A percentile compares a stretch with the other conserved stretches of the same genome.
Evolutionary conservation across 495 filamentous ascomycete genomes (phyloP).

Genomic region (Daldinia decipiens): DNA sequence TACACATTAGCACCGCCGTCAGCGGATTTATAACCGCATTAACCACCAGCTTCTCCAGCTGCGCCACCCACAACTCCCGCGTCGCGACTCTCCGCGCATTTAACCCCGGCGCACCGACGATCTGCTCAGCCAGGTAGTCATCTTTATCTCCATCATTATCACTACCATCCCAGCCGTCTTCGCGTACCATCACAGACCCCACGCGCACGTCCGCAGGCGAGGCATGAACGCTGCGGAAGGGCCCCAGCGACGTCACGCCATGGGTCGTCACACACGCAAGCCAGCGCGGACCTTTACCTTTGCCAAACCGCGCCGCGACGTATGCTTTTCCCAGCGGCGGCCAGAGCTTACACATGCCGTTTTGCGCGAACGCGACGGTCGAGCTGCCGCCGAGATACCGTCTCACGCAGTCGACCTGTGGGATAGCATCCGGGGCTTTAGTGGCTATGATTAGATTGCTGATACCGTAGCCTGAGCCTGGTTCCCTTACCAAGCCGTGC

Average conservation of each 20-base stretch:
- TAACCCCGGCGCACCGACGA: constrained; percentile 51
- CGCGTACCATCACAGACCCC: constrained; percentile 45
- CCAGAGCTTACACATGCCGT: constrained; percentile 77
- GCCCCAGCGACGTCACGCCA: constrained; percentile 66
- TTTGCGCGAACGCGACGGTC: constrained; percentile 81
- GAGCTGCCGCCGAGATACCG: constrained; percentile 70
- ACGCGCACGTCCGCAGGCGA: constrained; percentile 64
- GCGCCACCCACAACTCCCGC: constrained; percentile 63
- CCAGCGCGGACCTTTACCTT: constrained; percentile 70
- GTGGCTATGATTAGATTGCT: constrained; percentile 77
- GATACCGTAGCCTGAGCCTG: constrained; percentile 58
- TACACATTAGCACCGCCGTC: constrained; percentile 74
- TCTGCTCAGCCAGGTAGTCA: constrained; percentile 40
- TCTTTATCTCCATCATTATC: background rate
- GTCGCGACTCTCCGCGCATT: constrained; percentile 56
- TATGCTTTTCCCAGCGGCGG: constrained; percentile 67
- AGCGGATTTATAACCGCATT: constrained; percentile 86
- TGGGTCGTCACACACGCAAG: constrained; percentile 75
- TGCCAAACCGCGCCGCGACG: constrained; percentile 47
- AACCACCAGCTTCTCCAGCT: constrained; percentile 71
- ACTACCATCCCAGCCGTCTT: background rate
- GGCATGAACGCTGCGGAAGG: constrained; percentile 72
- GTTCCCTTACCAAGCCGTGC: constrained; percentile 40
- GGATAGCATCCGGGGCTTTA: constrained; percentile 70
- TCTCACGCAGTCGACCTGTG: constrained; percentile 67